Base-by-base conservation (phyloP, 306 rosid genomes). In the Cyclanthera cordifolia region DNA sequence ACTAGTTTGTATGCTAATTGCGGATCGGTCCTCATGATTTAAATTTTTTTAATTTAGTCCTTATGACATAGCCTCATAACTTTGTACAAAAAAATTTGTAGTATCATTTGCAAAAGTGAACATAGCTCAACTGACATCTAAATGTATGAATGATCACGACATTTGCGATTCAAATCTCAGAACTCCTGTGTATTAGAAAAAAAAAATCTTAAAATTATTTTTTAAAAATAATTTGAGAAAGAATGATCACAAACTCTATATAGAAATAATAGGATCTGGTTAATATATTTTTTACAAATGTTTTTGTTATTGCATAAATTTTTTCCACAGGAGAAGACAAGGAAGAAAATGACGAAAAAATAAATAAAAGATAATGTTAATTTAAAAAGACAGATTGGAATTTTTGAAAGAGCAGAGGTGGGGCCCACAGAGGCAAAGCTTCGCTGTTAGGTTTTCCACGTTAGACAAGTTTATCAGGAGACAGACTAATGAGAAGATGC, bases 381-480 rank as follows among this genome's bases (percentile, higher is more conserved):
- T 64, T 39, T 63, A 41, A 63, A 41, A 41, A 20, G 69, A 64
- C 69, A 63, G 51, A 63, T 63, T 41, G 69, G 52, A 64, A 64
- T 64, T 64, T 56, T 64, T 20, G 13, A 43, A 37, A 21, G 32
- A 0, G 43, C 0, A 8, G 20, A 3, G 21, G 63, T 37, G 51
- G 69, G 69, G 27, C n/a, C 37, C 37, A 32, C 37, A 32, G 37
- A 9, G 34, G 19, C 7, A 37, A 37, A 34, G 52, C 37, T 43
- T 64, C 20, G 69, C 37, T 64, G 53, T 64, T 64, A 14, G n/a
- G n/a, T n/a, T n/a, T n/a, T n/a, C 70, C 70, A 66, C 71, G 55
- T 45, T 54, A 15, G 55, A 66, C 16, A 66, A 65, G 14, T 15
- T 66, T 43, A 45, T 64, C 70, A 61, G 54, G 71, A 43, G 17